These are phyloP conservation scores for Aspergillus sp. DNA, from an alignment of 2,329 filamentous ascomycete genomes.

Conservation along the genomic window DNA sequence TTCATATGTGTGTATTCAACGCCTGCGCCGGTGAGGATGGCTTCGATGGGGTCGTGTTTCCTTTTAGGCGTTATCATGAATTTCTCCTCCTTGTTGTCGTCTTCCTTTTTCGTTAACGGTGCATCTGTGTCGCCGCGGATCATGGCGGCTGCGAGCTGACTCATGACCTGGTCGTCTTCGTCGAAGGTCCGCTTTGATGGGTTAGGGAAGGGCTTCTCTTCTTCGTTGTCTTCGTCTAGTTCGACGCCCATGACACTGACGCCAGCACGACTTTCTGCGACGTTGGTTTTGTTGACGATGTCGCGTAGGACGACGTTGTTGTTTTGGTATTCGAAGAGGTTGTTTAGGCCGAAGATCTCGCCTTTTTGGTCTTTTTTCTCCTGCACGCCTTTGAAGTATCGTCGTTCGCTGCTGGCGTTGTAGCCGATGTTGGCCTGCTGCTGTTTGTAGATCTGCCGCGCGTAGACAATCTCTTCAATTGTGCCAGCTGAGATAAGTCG, in stretches of 20 bases:
- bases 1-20: conserved; percentile 97
- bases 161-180: conserved; percentile 63
- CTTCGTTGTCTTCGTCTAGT: conserved; percentile 54
- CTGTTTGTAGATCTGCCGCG: conserved; percentile 96
- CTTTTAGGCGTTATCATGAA: conserved; percentile 33
- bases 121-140: conserved; percentile 41
- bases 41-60: conserved; percentile 69
- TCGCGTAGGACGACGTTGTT: conserved; percentile 79
- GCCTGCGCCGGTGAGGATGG: conserved; percentile 78
- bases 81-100: conserved; percentile 13
- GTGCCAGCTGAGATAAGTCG: conserved; percentile 84
- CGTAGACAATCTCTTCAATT: conserved; percentile 95
- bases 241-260: conserved; percentile 74
- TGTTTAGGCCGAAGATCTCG: conserved; percentile 85
- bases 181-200: conserved; percentile 28
- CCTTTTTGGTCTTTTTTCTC: conserved; percentile 75
- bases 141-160: conserved; percentile 59
- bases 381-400: conserved; percentile 94
- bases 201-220: conserved; percentile 25
- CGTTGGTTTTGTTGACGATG: conserved; percentile 97
- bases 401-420: conserved; percentile 80
- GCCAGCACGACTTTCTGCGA: conserved; percentile 84
- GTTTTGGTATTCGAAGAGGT: conserved; percentile 76
- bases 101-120: conserved; percentile 19
- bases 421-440: conserved; percentile 98